A percentile compares a stretch with the other conserved stretches of the same genome.
Conservation (phyloP, 257 asterid species). For the Solanum gracilifrons region DNA sequence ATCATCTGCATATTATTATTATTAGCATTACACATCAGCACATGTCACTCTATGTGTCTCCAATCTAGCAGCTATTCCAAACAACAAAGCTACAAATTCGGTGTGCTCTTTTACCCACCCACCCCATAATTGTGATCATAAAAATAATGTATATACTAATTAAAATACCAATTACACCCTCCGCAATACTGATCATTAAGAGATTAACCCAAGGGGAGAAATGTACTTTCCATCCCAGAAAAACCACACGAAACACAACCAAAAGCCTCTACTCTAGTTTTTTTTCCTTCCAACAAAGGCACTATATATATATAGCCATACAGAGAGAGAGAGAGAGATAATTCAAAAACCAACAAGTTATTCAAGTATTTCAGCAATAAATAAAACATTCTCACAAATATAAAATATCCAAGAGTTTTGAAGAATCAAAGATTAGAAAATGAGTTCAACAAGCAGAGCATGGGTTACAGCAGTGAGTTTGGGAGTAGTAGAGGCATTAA, state of each 20-base stretch:
- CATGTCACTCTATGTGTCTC: not conserved
- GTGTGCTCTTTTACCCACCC: not conserved
- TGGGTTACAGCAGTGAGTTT: constrained; percentile 14
- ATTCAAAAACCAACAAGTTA: not conserved
- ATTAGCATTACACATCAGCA: not conserved
- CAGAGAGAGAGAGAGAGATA: no score
- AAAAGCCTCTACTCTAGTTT: not conserved
- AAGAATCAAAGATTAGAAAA: not conserved
- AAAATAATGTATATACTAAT: not conserved
- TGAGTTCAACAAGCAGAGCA: constrained; percentile 16
- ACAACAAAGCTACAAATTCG: not conserved
- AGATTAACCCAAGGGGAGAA: not conserved
- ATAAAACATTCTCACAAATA: no score
- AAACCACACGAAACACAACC: not conserved
- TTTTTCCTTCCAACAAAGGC: not conserved
- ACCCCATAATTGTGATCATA: not conserved
- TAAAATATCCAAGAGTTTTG: not conserved
- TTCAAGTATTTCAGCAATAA: not conserved
- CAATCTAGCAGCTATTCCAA: not conserved
- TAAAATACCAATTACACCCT: not conserved
- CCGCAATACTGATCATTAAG: not conserved
- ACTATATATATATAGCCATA: not conserved
- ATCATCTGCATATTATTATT: not conserved
- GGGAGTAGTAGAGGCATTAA: constrained; percentile 12
- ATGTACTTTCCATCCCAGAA: not conserved